Evolutionary conservation across 2,329 filamentous ascomycete species (phyloP).

Genomic region (Pestalotiopsis sp.): DNA sequence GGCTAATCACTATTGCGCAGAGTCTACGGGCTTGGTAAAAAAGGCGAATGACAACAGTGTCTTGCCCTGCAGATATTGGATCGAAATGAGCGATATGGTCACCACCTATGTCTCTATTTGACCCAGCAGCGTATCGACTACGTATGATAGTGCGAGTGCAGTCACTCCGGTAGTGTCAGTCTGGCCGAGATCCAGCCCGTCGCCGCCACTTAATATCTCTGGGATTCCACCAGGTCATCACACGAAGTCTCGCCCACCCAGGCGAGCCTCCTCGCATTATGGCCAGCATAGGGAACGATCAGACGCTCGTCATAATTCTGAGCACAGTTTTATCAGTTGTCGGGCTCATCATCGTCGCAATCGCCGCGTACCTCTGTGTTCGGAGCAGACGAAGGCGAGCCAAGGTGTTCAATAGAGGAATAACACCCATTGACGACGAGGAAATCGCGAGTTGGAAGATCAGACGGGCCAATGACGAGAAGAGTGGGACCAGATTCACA

Average conservation of each 20-base stretch:
- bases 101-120: not conserved
- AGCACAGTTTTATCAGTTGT: constrained; percentile 52
- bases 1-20: not conserved
- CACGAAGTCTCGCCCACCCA: not conserved
- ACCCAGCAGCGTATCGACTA: not conserved
- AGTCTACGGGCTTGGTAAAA: not conserved
- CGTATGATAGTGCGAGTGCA: not conserved
- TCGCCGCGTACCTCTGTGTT: constrained; percentile 39
- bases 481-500: constrained; percentile 27
- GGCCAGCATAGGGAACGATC: constrained; percentile 26
- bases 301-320: constrained; percentile 52
- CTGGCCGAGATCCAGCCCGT: not conserved
- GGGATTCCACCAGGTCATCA: not conserved
- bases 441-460: constrained; percentile 68
- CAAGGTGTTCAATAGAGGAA: constrained; percentile 54
- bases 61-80: not conserved
- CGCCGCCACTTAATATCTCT: not conserved
- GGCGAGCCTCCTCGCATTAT: not conserved
- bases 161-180: not conserved
- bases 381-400: constrained; percentile 40
- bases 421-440: constrained; percentile 65
- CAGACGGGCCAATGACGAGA: constrained; percentile 33
- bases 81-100: not conserved
- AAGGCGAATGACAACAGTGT: not conserved
- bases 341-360: constrained; percentile 40